Evolutionary conservation across 1,284 basidiomycete genomes (phyloP).

Genomic region (Marasmius fiardii): DNA sequence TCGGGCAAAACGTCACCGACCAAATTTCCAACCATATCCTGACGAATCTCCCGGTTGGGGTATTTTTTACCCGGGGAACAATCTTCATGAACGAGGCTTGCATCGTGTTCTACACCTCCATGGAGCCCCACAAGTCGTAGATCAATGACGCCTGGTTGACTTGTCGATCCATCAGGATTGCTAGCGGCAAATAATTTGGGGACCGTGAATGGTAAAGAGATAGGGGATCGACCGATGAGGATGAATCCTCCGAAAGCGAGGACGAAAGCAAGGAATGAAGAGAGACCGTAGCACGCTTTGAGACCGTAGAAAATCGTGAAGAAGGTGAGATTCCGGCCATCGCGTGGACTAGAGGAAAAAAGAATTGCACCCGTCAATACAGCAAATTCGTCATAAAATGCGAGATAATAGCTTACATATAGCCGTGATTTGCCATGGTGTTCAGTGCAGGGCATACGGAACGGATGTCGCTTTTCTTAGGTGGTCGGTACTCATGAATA

Average conservation of each 20-base stretch:
- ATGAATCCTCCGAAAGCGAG: conserved; percentile 15
- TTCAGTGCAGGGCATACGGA: conserved; percentile 16
- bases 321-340: conserved; percentile 16
- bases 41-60: conserved; percentile 7
- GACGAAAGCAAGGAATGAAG: conserved; percentile 13
- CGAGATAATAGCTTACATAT: conserved; percentile 10
- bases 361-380: background rate
- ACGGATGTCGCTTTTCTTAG: conserved; percentile 22
- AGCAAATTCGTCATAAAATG: background rate
- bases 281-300: conserved; percentile 16
- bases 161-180: conserved; percentile 10
- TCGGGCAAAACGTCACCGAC: conserved; percentile 11
- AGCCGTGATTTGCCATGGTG: conserved; percentile 18
- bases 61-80: conserved; percentile 7
- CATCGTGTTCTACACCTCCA: conserved; percentile 19
- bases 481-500: conserved; percentile 23
- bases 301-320: conserved; percentile 12
- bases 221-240: conserved; percentile 7
- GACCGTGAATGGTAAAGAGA: conserved; percentile 7
- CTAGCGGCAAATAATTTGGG: background rate
- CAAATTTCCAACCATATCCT: conserved; percentile 8
- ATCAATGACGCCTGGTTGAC: conserved; percentile 9
- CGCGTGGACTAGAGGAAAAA: conserved; percentile 10
- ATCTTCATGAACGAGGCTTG: conserved; percentile 17
- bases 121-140: conserved; percentile 16